Conservation (phyloP, 2,329 filamentous ascomycete species). For the Epicoccum sorghinum region DNA sequence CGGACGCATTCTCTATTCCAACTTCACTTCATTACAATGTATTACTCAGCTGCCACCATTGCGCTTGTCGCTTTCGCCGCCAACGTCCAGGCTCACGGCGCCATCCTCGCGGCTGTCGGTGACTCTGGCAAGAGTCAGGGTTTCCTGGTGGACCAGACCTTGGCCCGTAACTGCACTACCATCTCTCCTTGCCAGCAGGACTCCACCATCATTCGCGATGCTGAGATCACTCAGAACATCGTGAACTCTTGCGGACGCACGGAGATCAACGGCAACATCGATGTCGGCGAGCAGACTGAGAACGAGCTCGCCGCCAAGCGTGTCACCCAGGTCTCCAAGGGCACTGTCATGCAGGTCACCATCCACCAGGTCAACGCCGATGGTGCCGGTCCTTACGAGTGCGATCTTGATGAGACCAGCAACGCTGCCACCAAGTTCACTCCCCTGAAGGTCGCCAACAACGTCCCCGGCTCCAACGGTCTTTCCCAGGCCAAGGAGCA, state of each 20-base stretch:
- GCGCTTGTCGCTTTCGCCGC: conserved; percentile 40
- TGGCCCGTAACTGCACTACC: conserved; percentile 47
- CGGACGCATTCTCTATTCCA: conserved; percentile 26
- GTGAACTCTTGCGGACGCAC: conserved; percentile 47
- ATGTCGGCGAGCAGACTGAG: conserved; percentile 48
- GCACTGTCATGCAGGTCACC: conserved; percentile 40
- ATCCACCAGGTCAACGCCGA: conserved; percentile 68
- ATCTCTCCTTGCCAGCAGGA: conserved; percentile 49
- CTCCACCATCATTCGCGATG: conserved; percentile 45
- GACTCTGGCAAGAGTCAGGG: conserved; percentile 40
- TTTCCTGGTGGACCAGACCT: conserved; percentile 40
- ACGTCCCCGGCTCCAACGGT: conserved; percentile 64
- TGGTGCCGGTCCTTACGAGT: conserved; percentile 68
- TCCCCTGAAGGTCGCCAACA: conserved; percentile 62
- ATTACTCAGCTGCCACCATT: conserved; percentile 31
- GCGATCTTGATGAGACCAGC: conserved; percentile 67
- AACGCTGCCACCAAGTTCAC: conserved; percentile 53
- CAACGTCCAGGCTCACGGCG: conserved; percentile 40
- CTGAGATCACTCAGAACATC: conserved; percentile 47
- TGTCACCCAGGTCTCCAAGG: conserved; percentile 35
- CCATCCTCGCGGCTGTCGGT: conserved; percentile 38
- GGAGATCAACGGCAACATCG: conserved; percentile 46
- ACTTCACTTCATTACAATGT: conserved; percentile 34
- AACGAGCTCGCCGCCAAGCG: conserved; percentile 41
- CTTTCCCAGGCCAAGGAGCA: conserved; percentile 62